Evolutionary conservation across 352 stramenopile species (phyloP).

Genomic region (Globisporangium radiosum): DNA sequence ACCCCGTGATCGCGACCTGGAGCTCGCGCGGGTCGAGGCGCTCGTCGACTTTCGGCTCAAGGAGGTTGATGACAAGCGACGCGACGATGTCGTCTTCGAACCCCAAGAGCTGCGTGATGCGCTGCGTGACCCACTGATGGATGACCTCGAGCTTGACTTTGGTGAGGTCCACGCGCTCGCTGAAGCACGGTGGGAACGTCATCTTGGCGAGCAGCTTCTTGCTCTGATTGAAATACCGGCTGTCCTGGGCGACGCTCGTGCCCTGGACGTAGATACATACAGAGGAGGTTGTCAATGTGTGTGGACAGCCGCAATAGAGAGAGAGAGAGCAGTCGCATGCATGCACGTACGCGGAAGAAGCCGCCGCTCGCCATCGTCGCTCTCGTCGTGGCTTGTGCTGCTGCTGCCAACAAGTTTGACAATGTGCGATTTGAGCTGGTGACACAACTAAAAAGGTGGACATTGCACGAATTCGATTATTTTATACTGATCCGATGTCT

Average conservation of each 20-base stretch:
- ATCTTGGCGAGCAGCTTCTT: conserved; percentile 88
- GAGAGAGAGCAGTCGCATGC: background rate
- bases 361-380: conserved; percentile 23
- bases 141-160: conserved; percentile 91
- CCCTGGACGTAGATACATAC: conserved; percentile 20
- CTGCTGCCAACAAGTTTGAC: too few species aligned
- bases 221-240: conserved; percentile 78
- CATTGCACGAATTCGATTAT: too few species aligned
- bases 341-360: conserved; percentile 26
- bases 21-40: conserved; percentile 77
- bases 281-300: background rate
- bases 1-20: conserved; percentile 87
- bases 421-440: too few species aligned
- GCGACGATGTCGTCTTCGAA: conserved; percentile 92
- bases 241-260: conserved; percentile 74
- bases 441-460: too few species aligned
- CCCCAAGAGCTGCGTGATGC: conserved; percentile 80
- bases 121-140: conserved; percentile 82
- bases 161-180: conserved; percentile 74
- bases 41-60: conserved; percentile 75
- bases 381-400: background rate
- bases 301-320: background rate
- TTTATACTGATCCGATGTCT: too few species aligned
- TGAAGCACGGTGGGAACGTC: conserved; percentile 73
- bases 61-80: conserved; percentile 74